Evolutionary conservation across 805 yeast genomes (phyloP), one percentile per base, ranked within the genome.

Genomic region (Yamadazyma scolyti): DNA sequence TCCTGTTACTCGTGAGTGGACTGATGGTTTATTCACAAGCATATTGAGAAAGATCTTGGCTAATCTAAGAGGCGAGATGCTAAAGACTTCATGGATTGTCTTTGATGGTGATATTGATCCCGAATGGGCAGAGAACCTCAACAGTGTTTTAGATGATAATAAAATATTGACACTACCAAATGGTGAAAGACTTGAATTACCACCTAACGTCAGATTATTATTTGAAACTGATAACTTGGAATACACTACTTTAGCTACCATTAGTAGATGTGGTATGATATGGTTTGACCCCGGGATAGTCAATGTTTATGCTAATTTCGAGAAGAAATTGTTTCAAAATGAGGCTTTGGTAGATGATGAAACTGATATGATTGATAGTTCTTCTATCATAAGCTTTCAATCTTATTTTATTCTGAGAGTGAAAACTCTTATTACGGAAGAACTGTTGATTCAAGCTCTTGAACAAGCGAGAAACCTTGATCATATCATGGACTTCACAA

Each of bases 81-180:
- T 58, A 2, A 76, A 71, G 36, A 54, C 67, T 3, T 68, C 78
- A 10, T 88, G 95, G 93, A 70, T 90, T 36, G 70, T 89, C 0
- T 83, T 90, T 49, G 97, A 90, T 56, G 94, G 97, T 23, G 96
- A 87, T 45, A 74, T 90, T 20, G 97, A 90, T 50, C 97, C 97
- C 0, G 79, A 76, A 23, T 90, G 97, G 95, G 86, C 86, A 1
- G 97, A 90, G 47, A 82, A 82, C 34, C 61, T 90, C 42, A 90
- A 90, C 59, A 82, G 95, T 60, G 93, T 88, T 7, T 64, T 90
- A 11, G 97, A 90, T 56, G 97, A 90, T 43, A 90, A 88, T 56
- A 77, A 74, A 40, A 42, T 82, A 1, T 56, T 90, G 24, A 88
- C 97, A 0, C 61, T 90, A 7, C 93, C 97, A 0, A 87, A 78